Evolutionary conservation across 352 stramenopile genomes (phyloP), one percentile per base, ranked within the genome.

Genomic region (Phytophthora pisi): DNA sequence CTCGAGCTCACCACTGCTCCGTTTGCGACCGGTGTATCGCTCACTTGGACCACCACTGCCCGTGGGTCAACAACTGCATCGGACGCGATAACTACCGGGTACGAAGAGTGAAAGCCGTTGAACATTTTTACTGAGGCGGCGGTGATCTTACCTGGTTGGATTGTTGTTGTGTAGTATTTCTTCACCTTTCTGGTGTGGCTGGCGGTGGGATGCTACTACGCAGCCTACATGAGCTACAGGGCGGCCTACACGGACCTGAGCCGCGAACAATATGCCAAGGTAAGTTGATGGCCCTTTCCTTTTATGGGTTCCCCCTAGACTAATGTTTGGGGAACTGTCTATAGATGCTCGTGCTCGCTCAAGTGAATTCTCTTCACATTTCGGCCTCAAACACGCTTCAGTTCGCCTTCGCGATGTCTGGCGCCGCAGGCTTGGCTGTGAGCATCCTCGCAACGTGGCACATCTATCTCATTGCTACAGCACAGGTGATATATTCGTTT

Each of bases 61-160:
- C 96, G n/a, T 99, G 96, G 96, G 88, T 99, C 6, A 99, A 99
- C 73, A 99, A 99, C 81, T 99, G 96, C 72, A 89, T 99, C 53
- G 97, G 96, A 47, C 94, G 97, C 47, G 86, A 95, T 63, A 99
- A 99, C 78, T 97, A 99, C 82, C 98, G 79, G 52, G 81, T 89
- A 80, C 13, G 77, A n/a, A 36, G 31, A 53, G 9, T 43, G 30
- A 20, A 23, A 61, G 4, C 11, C 36, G 13, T 42, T 42, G 34
- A 42, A 42, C 11, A 42, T 34, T 34, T 34, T 34, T 34, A 34
- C 36, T n/a, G 36, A 42, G 36, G 13, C 13, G 15, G 36, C 36
- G 8, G 13, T 42, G 20, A 42, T 42, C 36, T 42, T 8, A 42
- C 4, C 31, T 28, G 9, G 9, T 13, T 20, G 3, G 16, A 43